These are phyloP conservation scores for Cercospora citrullina DNA, from an alignment of 2,329 filamentous ascomycete genomes.

Conservation along the genomic window DNA sequence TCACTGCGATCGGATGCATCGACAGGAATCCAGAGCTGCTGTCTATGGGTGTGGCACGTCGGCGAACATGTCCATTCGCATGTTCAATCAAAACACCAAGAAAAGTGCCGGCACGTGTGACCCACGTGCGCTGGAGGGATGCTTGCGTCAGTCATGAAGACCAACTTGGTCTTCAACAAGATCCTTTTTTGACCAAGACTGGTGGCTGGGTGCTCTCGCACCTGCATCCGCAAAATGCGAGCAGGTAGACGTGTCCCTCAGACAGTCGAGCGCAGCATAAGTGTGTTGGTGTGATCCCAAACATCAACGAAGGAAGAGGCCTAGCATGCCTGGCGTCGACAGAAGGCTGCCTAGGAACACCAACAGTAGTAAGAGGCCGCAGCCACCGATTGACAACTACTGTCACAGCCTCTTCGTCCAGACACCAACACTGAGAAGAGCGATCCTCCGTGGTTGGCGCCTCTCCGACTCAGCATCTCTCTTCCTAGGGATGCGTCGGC, in stretches of 20 bases:
- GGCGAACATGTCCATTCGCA: not conserved
- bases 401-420: not conserved
- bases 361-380: not conserved
- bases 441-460: not conserved
- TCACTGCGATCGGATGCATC: not conserved
- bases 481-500: slow-evolving; percentile 2
- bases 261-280: not conserved
- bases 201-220: not conserved
- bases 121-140: not conserved
- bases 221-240: not conserved
- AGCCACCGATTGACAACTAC: not conserved
- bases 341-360: not conserved
- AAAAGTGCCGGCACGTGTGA: not conserved
- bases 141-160: not conserved
- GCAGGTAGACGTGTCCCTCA: not conserved
- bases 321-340: not conserved
- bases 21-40: not conserved
- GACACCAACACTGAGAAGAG: not conserved
- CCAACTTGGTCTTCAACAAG: not conserved
- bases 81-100: not conserved
- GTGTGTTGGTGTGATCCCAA: not conserved
- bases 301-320: not conserved
- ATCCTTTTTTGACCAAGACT: not conserved
- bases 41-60: not conserved
- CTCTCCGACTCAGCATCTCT: not conserved